Base-by-base conservation (phyloP, 2,329 filamentous ascomycete genomes). In the Cercospora sp. region DNA sequence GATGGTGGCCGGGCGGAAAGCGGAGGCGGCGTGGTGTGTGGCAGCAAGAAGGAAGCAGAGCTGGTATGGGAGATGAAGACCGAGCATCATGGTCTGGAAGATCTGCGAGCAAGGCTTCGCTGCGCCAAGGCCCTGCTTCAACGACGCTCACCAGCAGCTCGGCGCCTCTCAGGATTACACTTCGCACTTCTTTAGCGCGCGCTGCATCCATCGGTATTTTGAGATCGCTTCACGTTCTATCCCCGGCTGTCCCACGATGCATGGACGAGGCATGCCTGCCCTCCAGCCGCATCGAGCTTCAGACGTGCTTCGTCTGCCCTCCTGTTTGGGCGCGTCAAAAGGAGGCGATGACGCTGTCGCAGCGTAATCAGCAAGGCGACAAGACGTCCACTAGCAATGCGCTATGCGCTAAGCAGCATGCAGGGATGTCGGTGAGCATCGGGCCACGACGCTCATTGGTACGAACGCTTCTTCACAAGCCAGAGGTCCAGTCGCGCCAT, bases 391-490 rank as follows among this genome's bases (percentile, higher is more conserved):
- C 61, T 42, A 59, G 51, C 40, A 30, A 31, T 59, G 55, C 30
- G 13, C 55, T 31, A 30, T 58, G 40, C 62, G 51, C 51, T 58
- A 58, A 40, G 18, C 20, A 57, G 62, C 33, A 28, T 42, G 62
- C 48, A 64, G 33, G 31, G 23, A 36, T 42, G 61, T 40, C 45
- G 61, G 59, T 63, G 31, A 59, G 31, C n/a, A 58, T 45, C 31
- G 62, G 33, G 13, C 31, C 6, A 30, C 18, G n/a, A 20, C 18
- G 30, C 62, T 64, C 18, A 64, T 64, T 45, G 62, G 62, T 30
- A 42, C 62, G 20, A 45, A 64, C 30, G 62, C 51, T 45, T 59
- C 33, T 57, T 57, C 62, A 58, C 42, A 53, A 63, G 60, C 42
- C 48, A 61, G 23, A 61, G 7, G 10, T 12, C 7, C 60, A 30